These are phyloP conservation scores for Aspergillus egyptiacus DNA, from an alignment of 495 filamentous ascomycete species.

Conservation along the genomic window DNA sequence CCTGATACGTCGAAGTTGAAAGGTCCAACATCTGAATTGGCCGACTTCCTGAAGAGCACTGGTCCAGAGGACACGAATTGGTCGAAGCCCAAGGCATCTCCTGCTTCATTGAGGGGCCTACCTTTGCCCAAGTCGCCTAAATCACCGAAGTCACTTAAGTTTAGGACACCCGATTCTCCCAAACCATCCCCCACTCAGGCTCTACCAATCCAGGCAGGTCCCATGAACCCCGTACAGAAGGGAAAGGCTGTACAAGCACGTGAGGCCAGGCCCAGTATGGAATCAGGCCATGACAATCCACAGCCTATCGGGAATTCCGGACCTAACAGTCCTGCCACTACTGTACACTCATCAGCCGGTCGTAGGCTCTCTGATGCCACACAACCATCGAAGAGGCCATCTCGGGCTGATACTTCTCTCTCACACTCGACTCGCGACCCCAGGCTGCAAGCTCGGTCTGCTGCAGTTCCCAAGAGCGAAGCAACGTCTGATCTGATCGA, in stretches of 20 bases:
- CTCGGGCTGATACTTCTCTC: slow-evolving; percentile 17
- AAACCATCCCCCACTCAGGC: slow-evolving; percentile 25
- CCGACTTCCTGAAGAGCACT: slow-evolving; percentile 33
- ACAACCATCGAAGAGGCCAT: slow-evolving; percentile 16
- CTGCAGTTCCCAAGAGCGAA: slow-evolving; percentile 53
- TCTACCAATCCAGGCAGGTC: slow-evolving; percentile 16
- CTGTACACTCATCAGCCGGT: slow-evolving; percentile 1
- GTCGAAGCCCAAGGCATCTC: no score
- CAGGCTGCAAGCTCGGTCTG: slow-evolving; percentile 64
- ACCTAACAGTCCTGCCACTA: slow-evolving; percentile 35
- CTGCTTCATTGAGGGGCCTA: slow-evolving; percentile 20
- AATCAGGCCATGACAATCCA: slow-evolving; percentile 70
- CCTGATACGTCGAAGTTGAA: slow-evolving; percentile 38
- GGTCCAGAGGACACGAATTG: slow-evolving; percentile 24
- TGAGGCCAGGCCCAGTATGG: slow-evolving; percentile 58
- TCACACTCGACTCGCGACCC: slow-evolving; percentile 23
- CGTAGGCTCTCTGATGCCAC: slow-evolving; percentile 21
- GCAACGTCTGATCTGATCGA: slow-evolving; percentile 84
- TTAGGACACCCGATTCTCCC: slow-evolving; percentile 22
- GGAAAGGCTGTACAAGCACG: slow-evolving; percentile 47
- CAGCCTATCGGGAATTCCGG: slow-evolving; percentile 62
- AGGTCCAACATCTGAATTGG: slow-evolving; percentile 31
- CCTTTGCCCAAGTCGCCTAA: slow-evolving; percentile 15
- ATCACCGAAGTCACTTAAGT: no score
- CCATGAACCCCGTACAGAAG: slow-evolving; percentile 24